Percentiles rank a stretch among this genome's conserved stretches.
phyloP scores from a whole-genome alignment of 805 yeast genomes.

The Isabelozyma rhagii region DNA sequence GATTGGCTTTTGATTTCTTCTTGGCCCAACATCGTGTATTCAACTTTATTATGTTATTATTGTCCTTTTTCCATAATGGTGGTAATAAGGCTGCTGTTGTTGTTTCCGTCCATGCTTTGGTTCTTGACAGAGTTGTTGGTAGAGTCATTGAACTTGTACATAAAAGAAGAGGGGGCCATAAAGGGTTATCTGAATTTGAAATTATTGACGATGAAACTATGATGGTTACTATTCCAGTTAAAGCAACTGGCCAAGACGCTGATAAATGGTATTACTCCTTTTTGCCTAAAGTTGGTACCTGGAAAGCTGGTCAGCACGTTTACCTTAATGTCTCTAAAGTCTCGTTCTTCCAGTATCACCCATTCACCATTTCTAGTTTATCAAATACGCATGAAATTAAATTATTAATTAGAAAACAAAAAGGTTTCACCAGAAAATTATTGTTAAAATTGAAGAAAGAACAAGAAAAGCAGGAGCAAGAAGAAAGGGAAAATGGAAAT shows the following conservation, averaged over 20 bases:
- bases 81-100: slow-evolving; percentile 30
- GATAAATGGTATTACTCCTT: slow-evolving; percentile 23
- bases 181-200: slow-evolving; percentile 35
- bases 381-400: slow-evolving; percentile 36
- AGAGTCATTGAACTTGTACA: slow-evolving; percentile 30
- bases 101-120: slow-evolving; percentile 41
- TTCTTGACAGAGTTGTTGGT: slow-evolving; percentile 35
- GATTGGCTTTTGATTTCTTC: slow-evolving; percentile 41
- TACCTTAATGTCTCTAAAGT: slow-evolving; percentile 39
- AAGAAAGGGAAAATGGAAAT: slow-evolving; percentile 6
- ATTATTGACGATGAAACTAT: slow-evolving; percentile 41
- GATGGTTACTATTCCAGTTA: slow-evolving; percentile 35
- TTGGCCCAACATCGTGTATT: slow-evolving; percentile 41
- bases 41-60: slow-evolving; percentile 39
- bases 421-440: slow-evolving; percentile 43
- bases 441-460: slow-evolving; percentile 21
- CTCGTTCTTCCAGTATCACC: slow-evolving; percentile 40
- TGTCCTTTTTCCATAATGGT: slow-evolving; percentile 40
- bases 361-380: slow-evolving; percentile 44
- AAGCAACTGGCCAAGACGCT: slow-evolving; percentile 10
- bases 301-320: slow-evolving; percentile 51
- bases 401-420: slow-evolving; percentile 36
- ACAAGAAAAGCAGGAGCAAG: slow-evolving; percentile 14
- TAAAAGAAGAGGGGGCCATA: slow-evolving; percentile 32
- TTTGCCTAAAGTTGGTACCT: slow-evolving; percentile 35